Base-by-base conservation (phyloP, 495 filamentous ascomycete genomes). In the Thermochaetoides thermophila region DNA sequence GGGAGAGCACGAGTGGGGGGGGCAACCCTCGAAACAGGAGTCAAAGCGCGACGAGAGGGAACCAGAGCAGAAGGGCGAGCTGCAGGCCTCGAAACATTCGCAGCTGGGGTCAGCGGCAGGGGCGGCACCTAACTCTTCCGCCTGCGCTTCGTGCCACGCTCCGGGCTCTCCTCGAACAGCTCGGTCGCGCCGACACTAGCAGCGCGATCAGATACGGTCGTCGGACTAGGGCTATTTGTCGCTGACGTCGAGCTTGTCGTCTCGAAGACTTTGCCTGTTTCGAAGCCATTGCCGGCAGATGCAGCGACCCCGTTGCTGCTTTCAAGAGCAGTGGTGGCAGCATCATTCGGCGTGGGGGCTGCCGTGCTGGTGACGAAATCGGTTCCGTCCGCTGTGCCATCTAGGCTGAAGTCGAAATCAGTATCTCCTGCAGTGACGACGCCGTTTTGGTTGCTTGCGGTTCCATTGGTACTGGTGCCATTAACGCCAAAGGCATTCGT, bases 341-440 rank as follows among this genome's bases (percentile, higher is more conserved):
- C 11, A 24, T 11, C 21, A 11, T 6, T 24, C 11, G 21, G 11
- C 21, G 21, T 11, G 21, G 6, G 6, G 21, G 6, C 11, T 6
- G 6, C 11, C 21, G 21, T 24, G 21, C 6, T 24, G 21, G 21
- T 24, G 21, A 11, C 11, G 21, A n/a, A n/a, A n/a, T n/a, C n/a
- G n/a, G n/a, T n/a, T n/a, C 35, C 31, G 8, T 18, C 32, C 3
- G 29, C 24, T 0, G 26, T 29, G 0, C 43, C 40, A 17, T 58
- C 52, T 10, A 63, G 38, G 6, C 35, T 49, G 28, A 65, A 65
- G 29, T 60, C 52, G 31, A 61, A 61, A 35, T 62, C 61, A 17
- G 33, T 48, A 1, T 47, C 56, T 17, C 46, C 48, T 2, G 24
- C 23, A 6, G 17, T 31, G 7, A 16, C 44, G 3, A 17, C 16